These are phyloP conservation scores for Zostera marina DNA, from an alignment of 116 monocot genomes.

Conservation along the genomic window DNA sequence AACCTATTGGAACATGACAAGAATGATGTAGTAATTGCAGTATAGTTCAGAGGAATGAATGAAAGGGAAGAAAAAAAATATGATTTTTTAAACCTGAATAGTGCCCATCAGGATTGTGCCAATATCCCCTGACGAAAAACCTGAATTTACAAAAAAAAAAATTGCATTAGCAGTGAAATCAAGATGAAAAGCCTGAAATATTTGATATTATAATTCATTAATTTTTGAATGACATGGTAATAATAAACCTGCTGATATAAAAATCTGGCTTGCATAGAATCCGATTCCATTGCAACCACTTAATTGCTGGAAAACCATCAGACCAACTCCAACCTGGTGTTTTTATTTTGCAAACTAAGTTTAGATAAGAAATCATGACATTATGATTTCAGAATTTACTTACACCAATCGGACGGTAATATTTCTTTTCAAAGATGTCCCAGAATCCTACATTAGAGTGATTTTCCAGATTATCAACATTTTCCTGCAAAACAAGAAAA, in stretches of 20 bases:
- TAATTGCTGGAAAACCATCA: slow-evolving; percentile 63
- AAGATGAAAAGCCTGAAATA: neutral
- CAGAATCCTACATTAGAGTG: slow-evolving; percentile 30
- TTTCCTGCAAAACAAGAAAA: slow-evolving; percentile 36
- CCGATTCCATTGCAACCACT: slow-evolving; percentile 54
- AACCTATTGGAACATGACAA: slow-evolving; percentile 15
- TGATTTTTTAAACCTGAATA: slow-evolving; percentile 4
- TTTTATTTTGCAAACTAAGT: neutral
- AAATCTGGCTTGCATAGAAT: slow-evolving; percentile 51
- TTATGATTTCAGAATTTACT: neutral
- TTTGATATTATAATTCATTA: no score
- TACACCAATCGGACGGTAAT: slow-evolving; percentile 37
- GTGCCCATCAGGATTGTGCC: slow-evolving; percentile 31
- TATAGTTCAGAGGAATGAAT: neutral
- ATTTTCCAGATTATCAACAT: slow-evolving; percentile 21
- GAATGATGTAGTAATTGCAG: neutral
- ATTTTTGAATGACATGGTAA: neutral
- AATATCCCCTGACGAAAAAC: slow-evolving; percentile 23
- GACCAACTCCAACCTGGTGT: slow-evolving; percentile 41
- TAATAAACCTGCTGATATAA: slow-evolving; percentile 44
- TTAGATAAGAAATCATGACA: neutral
- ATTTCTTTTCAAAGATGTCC: slow-evolving; percentile 33
- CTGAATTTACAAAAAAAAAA: neutral
- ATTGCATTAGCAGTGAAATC: neutral
- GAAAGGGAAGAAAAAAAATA: neutral